Evolutionary conservation across 108 stramenopile genomes (phyloP).

Genomic region (Skeletonema marinoi): DNA sequence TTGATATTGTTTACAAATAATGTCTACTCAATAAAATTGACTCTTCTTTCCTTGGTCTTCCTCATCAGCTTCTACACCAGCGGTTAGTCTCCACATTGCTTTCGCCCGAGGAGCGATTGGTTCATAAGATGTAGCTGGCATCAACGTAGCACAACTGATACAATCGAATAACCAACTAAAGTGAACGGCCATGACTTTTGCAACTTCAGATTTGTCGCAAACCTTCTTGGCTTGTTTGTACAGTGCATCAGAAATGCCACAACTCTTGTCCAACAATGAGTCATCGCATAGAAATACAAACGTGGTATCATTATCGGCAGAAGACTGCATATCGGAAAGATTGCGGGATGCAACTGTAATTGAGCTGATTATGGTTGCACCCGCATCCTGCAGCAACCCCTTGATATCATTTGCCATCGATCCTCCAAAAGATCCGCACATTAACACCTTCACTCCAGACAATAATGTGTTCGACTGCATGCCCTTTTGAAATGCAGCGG

Average conservation of each 20-base stretch:
- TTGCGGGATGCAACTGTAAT: conserved; percentile 17
- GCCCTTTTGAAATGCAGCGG: conserved; percentile 38
- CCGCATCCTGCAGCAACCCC: conserved; percentile 60
- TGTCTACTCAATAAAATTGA: background rate
- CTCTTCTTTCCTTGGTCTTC: background rate
- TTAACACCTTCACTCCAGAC: conserved; percentile 35
- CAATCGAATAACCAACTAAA: conserved; percentile 80
- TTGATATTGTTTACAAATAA: background rate
- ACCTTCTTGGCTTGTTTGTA: conserved; percentile 24
- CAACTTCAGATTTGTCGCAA: background rate
- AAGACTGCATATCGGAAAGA: conserved; percentile 29
- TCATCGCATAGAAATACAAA: conserved; percentile 72
- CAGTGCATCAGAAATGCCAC: conserved; percentile 49
- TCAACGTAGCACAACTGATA: conserved; percentile 59
- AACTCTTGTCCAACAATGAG: conserved; percentile 20
- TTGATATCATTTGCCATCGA: conserved; percentile 51
- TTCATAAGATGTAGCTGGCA: conserved; percentile 46
- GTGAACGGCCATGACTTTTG: conserved; percentile 44
- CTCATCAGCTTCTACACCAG: background rate
- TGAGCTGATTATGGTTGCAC: conserved; percentile 58
- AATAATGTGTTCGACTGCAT: conserved; percentile 20
- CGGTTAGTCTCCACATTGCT: conserved; percentile 36
- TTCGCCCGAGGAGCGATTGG: conserved; percentile 45
- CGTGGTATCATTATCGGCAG: background rate
- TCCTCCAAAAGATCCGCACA: conserved; percentile 54